Base-by-base conservation (phyloP, 2,329 filamentous ascomycete species). In the Cercospora sojina region DNA sequence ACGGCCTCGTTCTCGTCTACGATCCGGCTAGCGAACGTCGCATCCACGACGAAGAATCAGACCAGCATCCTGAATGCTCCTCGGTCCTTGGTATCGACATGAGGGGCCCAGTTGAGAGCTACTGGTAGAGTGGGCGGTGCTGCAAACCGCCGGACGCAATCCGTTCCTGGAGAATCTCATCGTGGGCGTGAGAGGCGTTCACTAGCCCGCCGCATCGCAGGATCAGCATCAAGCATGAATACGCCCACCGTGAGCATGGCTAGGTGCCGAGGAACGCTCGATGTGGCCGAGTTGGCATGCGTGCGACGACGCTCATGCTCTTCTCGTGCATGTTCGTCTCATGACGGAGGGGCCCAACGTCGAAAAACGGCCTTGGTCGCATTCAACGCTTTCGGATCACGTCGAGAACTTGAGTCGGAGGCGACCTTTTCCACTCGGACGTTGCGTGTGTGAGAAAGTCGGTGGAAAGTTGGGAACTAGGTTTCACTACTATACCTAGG, bases 71-170 rank as follows among this genome's bases (percentile, higher is more conserved):
- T 25, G n/a, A 51, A 61, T 25, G 58, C 18, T 43, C 60, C 60
- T 62, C 60, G 60, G 60, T 62, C 27, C 60, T 56, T 56, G 60
- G 60, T 32, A 29, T 35, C 23, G 56, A 41, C 32, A 53, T 25
- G 59, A 47, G 59, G 35, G 10, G 32, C 43, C 31, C 35, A 38
- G 35, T 38, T 25, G 18, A 43, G 10, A 18, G 16, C 29, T 58
- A 20, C 31, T 32, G 27, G 12, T 13, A n/a, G 25, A 32, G 25
- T 56, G 29, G 55, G 55, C 27, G 27, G 27, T 38, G 55, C 55
- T 12, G 16, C 56, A 38, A 25, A 25, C 5, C 23, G 47, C 47
- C 47, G 16, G 23, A 27, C 47, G 23, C 2, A 29, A 8, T 53
- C 12, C 47, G 47, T 53, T 27, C 6, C 47, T 53, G 8, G 53